phyloP scores from a whole-genome alignment of 2,329 filamentous ascomycete species.

The Leptographium galeiforme region DNA sequence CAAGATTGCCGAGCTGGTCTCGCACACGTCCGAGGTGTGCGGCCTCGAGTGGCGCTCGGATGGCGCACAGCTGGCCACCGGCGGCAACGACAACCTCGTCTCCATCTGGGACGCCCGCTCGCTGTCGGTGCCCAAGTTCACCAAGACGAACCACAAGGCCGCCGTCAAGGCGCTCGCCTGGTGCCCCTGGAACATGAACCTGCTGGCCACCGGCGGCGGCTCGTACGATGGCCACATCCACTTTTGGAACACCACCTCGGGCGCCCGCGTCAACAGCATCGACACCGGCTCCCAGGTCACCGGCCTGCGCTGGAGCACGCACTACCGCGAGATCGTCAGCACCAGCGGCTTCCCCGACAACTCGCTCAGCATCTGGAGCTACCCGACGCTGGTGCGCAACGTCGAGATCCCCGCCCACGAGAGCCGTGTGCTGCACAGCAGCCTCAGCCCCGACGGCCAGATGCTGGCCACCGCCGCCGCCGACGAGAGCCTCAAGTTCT shows the following conservation, averaged over 20 bases:
- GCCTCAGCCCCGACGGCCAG: conserved; percentile 91
- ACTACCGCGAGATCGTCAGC: conserved; percentile 96
- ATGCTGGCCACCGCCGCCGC: conserved; percentile 85
- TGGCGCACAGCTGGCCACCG: conserved; percentile 90
- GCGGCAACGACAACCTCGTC: conserved; percentile 97
- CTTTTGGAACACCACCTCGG: conserved; percentile 99
- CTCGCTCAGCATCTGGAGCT: conserved; percentile 97
- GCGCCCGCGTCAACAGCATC: conserved; percentile 96
- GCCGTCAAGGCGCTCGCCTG: conserved; percentile 96
- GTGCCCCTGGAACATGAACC: conserved; percentile 98
- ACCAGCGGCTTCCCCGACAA: conserved; percentile 99
- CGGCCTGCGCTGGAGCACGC: conserved; percentile 87
- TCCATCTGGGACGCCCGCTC: conserved; percentile 98
- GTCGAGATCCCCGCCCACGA: conserved; percentile 97
- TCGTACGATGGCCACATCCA: conserved; percentile 97
- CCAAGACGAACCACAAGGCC: conserved; percentile 98
- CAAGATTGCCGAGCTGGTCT: conserved; percentile 94
- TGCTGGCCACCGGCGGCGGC: conserved; percentile 89
- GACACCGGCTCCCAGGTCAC: conserved; percentile 97
- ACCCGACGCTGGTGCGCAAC: conserved; percentile 91
- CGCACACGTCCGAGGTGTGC: conserved; percentile 94
- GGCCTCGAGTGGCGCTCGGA: conserved; percentile 96
- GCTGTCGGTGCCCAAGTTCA: conserved; percentile 89
- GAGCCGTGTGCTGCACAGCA: conserved; percentile 91
- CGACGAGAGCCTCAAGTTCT: conserved; percentile 97